These are phyloP conservation scores for Botrytis porri DNA, from an alignment of 2,329 filamentous ascomycete species.

Conservation along the genomic window DNA sequence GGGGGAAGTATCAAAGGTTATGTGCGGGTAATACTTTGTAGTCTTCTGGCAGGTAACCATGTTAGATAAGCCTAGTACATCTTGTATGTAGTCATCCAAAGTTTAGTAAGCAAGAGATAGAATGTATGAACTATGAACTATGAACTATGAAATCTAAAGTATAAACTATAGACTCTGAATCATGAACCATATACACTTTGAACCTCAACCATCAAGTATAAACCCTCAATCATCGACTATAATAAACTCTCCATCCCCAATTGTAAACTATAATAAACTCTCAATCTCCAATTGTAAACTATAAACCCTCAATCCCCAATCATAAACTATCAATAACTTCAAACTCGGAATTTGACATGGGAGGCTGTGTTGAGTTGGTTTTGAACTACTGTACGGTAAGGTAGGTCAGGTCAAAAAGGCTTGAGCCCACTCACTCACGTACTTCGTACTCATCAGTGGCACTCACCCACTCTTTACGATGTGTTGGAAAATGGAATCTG, in stretches of 20 bases:
- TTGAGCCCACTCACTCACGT: not conserved
- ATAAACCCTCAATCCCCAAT: too few species aligned
- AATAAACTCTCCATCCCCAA: too few species aligned
- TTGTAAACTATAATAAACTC: not conserved
- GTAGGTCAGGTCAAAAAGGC: not conserved
- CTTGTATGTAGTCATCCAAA: not conserved
- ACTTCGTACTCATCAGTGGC: too few species aligned
- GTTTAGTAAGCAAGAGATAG: not conserved
- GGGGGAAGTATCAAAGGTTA: not conserved
- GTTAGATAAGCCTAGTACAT: not conserved
- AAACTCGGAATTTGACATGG: not conserved
- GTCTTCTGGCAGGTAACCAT: not conserved
- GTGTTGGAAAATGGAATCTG: not conserved
- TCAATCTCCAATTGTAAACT: too few species aligned
- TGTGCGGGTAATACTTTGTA: not conserved
- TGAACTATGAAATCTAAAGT: too few species aligned
- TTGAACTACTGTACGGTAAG: not conserved
- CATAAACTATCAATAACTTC: not conserved
- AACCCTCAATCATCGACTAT: too few species aligned
- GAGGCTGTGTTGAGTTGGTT: not conserved
- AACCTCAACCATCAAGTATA: not conserved
- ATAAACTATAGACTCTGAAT: not conserved
- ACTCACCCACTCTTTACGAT: not conserved
- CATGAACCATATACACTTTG: too few species aligned
- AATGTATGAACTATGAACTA: too few species aligned